Evolutionary conservation across 2,329 filamentous ascomycete species (phyloP).

Genomic region (Didymella sp.): DNA sequence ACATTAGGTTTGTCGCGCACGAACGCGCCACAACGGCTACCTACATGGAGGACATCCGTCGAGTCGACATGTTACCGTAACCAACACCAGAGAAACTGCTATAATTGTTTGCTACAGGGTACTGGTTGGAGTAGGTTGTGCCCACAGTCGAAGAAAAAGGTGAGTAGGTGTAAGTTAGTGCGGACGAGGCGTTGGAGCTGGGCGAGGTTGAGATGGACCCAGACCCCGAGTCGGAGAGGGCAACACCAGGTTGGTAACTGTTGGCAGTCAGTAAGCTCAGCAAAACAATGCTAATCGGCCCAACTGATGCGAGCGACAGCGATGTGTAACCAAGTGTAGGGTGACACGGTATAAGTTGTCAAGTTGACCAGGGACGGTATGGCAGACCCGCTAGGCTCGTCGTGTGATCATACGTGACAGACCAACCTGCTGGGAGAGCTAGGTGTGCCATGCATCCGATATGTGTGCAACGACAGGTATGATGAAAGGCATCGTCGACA

Average conservation of each 20-base stretch:
- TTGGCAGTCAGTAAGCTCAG: slow-evolving; percentile 45
- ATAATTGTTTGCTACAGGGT: slow-evolving; percentile 45
- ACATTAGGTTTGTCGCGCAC: slow-evolving; percentile 42
- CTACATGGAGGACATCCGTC: slow-evolving; percentile 55
- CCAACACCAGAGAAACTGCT: slow-evolving; percentile 42
- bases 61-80: slow-evolving; percentile 51
- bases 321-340: slow-evolving; percentile 50
- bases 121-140: slow-evolving; percentile 47
- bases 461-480: slow-evolving; percentile 48
- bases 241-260: slow-evolving; percentile 60
- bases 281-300: slow-evolving; percentile 38
- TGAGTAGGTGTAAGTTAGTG: slow-evolving; percentile 54
- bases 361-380: slow-evolving; percentile 46
- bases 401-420: slow-evolving; percentile 56
- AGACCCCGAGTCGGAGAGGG: slow-evolving; percentile 63
- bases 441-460: slow-evolving; percentile 48
- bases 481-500: slow-evolving; percentile 48
- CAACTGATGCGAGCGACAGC: slow-evolving; percentile 44
- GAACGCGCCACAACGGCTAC: slow-evolving; percentile 49
- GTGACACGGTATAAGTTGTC: slow-evolving; percentile 52
- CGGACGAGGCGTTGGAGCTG: slow-evolving; percentile 59
- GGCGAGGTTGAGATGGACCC: slow-evolving; percentile 62
- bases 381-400: slow-evolving; percentile 50
- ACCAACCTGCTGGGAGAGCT: slow-evolving; percentile 48
- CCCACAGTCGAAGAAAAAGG: slow-evolving; percentile 42